phyloP scores from a whole-genome alignment of 139 green algal species.

The Mesotaenium endlicherianum region DNA sequence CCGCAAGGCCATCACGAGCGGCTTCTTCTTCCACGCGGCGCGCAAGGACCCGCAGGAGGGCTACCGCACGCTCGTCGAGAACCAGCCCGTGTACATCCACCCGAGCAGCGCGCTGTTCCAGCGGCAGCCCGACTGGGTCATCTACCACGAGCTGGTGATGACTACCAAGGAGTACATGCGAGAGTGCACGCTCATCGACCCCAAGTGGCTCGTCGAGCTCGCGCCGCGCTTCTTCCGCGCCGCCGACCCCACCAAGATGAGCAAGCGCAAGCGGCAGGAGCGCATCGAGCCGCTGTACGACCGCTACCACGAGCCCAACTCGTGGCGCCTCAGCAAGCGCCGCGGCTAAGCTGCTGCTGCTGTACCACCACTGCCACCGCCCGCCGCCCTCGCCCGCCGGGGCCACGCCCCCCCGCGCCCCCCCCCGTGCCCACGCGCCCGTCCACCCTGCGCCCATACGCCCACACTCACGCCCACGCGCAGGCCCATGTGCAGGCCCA shows the following conservation, averaged over 20 bases:
- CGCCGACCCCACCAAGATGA: constrained; percentile 87
- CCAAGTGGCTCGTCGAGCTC: constrained; percentile 95
- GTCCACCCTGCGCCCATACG: no score
- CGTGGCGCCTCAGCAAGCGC: constrained; percentile 48
- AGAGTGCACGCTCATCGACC: constrained; percentile 84
- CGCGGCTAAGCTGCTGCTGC: constrained; percentile 19
- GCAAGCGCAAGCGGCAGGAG: constrained; percentile 87
- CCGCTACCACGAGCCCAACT: constrained; percentile 79
- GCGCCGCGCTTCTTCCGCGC: constrained; percentile 94
- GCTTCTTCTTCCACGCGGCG: constrained; percentile 70
- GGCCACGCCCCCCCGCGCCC: no score
- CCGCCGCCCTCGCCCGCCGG: no score
- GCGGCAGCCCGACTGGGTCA: constrained; percentile 80
- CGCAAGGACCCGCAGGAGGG: constrained; percentile 76
- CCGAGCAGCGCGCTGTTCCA: constrained; percentile 64
- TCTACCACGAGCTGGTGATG: constrained; percentile 77
- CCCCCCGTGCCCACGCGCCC: no score
- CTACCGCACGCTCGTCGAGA: constrained; percentile 87
- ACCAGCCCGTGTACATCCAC: constrained; percentile 64
- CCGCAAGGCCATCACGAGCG: constrained; percentile 65
- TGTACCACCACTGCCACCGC: no score
- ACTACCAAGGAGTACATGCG: constrained; percentile 67
- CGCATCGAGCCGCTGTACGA: constrained; percentile 96
- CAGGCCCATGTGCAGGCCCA: background rate
- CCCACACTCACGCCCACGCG: no score